phyloP scores from a whole-genome alignment of 2,329 filamentous ascomycete species.

The Calonectria naviculata region DNA sequence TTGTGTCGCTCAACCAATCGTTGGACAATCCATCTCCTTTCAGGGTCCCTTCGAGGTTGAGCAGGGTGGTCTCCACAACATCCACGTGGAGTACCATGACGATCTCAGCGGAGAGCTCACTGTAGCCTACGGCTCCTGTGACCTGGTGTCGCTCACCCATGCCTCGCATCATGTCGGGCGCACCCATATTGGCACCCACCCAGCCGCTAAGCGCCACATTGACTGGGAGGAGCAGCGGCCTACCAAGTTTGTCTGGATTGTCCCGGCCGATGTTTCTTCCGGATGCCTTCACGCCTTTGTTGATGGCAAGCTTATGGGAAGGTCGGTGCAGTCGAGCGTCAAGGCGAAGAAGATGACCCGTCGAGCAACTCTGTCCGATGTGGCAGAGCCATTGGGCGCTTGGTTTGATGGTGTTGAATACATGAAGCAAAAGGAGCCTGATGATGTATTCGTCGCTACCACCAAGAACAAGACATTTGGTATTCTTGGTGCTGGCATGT shows the following conservation, averaged over 20 bases:
- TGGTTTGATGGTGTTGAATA: constrained; percentile 43
- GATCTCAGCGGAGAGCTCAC: constrained; percentile 29
- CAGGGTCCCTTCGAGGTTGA: constrained; percentile 13
- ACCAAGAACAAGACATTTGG: constrained; percentile 39
- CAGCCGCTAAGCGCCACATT: constrained; percentile 24
- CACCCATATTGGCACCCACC: constrained; percentile 15
- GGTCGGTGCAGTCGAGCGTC: constrained; percentile 49
- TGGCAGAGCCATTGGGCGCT: constrained; percentile 52
- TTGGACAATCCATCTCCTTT: constrained; percentile 13
- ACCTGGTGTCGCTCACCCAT: constrained; percentile 17
- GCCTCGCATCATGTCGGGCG: constrained; percentile 32
- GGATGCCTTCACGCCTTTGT: constrained; percentile 55
- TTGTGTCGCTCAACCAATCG: neutral
- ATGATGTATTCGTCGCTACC: constrained; percentile 29
- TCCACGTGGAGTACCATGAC: constrained; percentile 28
- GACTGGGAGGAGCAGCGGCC: constrained; percentile 16
- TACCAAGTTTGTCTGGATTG: constrained; percentile 38
- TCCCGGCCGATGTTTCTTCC: constrained; percentile 32
- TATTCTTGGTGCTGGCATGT: constrained; percentile 54
- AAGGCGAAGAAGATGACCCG: constrained; percentile 35
- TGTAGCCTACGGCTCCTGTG: constrained; percentile 39
- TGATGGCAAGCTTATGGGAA: constrained; percentile 47
- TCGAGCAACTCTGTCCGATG: constrained; percentile 75
- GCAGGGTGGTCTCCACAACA: constrained; percentile 21
- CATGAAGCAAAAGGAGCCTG: constrained; percentile 36